Evolutionary conservation across 305 asterid species (phyloP), one percentile per base, ranked within the genome.

Genomic region (Solanum chacoense): DNA sequence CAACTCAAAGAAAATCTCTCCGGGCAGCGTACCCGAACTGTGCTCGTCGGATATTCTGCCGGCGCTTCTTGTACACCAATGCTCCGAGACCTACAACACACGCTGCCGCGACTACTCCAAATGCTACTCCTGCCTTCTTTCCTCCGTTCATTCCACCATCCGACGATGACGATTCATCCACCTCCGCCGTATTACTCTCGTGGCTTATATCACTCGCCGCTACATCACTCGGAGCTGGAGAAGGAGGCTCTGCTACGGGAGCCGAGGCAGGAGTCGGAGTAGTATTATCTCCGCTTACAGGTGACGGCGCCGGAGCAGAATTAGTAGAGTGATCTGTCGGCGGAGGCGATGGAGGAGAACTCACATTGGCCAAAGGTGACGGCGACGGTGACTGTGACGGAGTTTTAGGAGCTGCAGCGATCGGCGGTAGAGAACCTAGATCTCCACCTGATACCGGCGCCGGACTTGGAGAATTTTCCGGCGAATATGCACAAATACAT

Each of bases 41-140:
- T 88, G 94, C 78, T n/a, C 97, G 96, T 8, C 93, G 94, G 87
- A 94, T 90, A 87, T 94, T 95, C 91, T 89, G 92, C 93, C 91
- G 93, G 72, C 98, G 92, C 91, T 93, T 94, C 90, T 89, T 94
- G 87, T 92, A 94, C 85, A 95, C 93, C 92, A 90, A 22, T 20
- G 91, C 92, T 14, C 91, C 97, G 2, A 92, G 10, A 7, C 91
- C 94, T 5, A 91, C 94, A 4, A 94, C 40, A 88, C 92, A 92
- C 69, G 78, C 95, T 2, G 89, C 94, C 1, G 91, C 93, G 2
- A 95, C 74, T 5, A 95, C 95, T 87, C 96, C 98, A 38, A 93
- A 14, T 10, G 94, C 92, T 9, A 95, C 87, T 14, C 98, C 98
- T 20, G 93, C 94, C 91, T 93, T 94, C 59, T 92, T 86, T 6